Evolutionary conservation across 163 green algal genomes (phyloP), one percentile per base, ranked within the genome.

Genomic region (Coccomyxa subellipsoidea): DNA sequence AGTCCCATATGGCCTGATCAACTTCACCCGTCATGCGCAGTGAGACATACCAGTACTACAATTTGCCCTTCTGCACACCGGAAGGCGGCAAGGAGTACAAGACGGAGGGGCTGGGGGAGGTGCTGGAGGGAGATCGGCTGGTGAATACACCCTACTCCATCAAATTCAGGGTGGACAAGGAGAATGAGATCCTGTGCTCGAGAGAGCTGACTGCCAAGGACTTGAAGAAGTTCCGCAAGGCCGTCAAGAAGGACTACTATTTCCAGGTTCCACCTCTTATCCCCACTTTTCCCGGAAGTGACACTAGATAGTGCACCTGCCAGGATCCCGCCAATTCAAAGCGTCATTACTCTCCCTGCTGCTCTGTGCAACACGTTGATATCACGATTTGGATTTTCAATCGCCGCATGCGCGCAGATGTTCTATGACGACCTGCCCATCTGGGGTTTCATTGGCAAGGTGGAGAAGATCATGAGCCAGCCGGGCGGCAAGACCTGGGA

Each of bases 31-130:
- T 71, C 21, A 23, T 36, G 76, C 81, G 85, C 90, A 97, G 92
- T 77, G 95, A 98, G 85, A 99, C 96, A 1, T 99, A 99, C 84
- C 92, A 98, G 86, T 99, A 98, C 84, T 99, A 98, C 85, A 94
- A 93, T 77, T 88, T 99, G 80, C 94, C 97, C 8, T 99, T 99
- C 84, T 99, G 97, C 89, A 88, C 91, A 80, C 93, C 92, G 0
- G 86, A 92, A n/a, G 90, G 90, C 32, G 91, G 87, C 69, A 91
- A 94, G 86, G 85, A 94, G 75, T 92, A 97, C 86, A 97, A 97
- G 85, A 78, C 86, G 25, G 93, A 97, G 83, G 93, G 94, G 54
- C 86, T 98, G 47, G 92, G 93, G 5, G 90, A 95, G 88, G 89
- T 94, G 32, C 90, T 89, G 78, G 85, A 89, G 66, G 87, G 81